Base-by-base conservation (phyloP, 2,329 filamentous ascomycete species). In the Venturia oleaginea region DNA sequence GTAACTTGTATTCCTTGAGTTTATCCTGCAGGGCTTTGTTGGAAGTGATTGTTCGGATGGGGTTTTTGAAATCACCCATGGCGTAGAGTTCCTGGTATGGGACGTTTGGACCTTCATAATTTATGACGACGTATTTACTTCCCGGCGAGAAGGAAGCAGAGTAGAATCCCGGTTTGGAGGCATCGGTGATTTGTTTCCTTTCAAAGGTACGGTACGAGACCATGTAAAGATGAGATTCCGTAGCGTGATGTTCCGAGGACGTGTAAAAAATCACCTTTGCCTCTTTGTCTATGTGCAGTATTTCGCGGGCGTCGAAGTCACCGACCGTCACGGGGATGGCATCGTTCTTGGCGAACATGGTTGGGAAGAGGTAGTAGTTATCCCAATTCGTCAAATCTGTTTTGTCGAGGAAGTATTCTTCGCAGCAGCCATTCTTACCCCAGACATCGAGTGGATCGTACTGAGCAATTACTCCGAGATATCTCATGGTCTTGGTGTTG, bases 51-150 rank as follows among this genome's bases (percentile, higher is more conserved):
- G 81, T 84, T 6, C 83, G 81, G 10, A 89, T 72, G 0, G 85
- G 81, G 40, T 75, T 79, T 8, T 69, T 69, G 24, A 79, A 81
- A 24, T 80, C 79, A 70, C 86, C 83, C 66, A 81, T 71, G 0
- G 82, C 76, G 74, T 87, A 88, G 0, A 90, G 78, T 67, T 88
- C 84, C 70, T 89, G 86, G 73, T 88, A 89, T 0, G 87, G 86
- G 0, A 90, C 83, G 64, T 88, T 83, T 0, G 87, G 87, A 0
- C 87, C 87, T 22, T 76, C 74, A 71, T 90, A 90, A 62, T 77
- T 81, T 2, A 89, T 80, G 51, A 89, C 82, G 70, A 88, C 89
- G 76, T 86, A 90, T 2, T 82, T 82, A 0, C 82, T 84, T 1
- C 75, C 77, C 1, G 83, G 78, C 0, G 86, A 88, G 74, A 89